Base-by-base conservation (phyloP, 2,329 filamentous ascomycete species). In the Penicillium psychrosexuale region DNA sequence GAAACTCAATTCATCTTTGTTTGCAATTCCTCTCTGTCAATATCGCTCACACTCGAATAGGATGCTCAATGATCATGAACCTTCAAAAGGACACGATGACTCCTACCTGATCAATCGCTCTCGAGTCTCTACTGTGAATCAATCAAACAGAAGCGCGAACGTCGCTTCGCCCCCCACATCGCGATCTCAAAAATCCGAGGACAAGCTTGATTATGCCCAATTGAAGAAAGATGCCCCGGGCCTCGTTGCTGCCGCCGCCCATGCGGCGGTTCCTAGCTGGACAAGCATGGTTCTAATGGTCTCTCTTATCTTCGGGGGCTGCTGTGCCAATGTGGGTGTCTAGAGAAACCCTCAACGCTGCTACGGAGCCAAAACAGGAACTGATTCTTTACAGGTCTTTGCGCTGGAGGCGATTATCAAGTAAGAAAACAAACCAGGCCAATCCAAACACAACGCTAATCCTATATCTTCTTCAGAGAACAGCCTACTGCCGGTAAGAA, bases 331-430 rank as follows among this genome's bases (percentile, higher is more conserved):
- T 81, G 92, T 92, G 78, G 75, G 85, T 75, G 51, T 38, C 38
- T 17, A 53, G 36, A 44, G 30, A 22, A 46, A 46, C 7, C 22
- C 40, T 15, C 33, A 56, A 39, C 15, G 48, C 28, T 11, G 13
- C 55, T 44, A 55, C 53, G 59, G 37, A 22, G 24, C 8, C 38
- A 33, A 19, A 11, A 9, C 12, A 24, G 46, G 61, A 63, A 67
- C 61, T 65, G 71, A 61, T 33, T 31, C 27, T 30, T 37, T 27
- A 13, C 59, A 96, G 87, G 91, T 97, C n/a, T 97, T 96, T 75
- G 91, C 93, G 38, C 81, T 99, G 53, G 94, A 99, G 75, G 89
- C 90, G 44, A 96, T 97, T 66, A 86, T 99, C 70, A 95, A 94
- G 89, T 94, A 78, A 83, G 86, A 77, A 22, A 22, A 17, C 24